Conservation (phyloP, 805 yeast species). For the Candida krabiensis region DNA sequence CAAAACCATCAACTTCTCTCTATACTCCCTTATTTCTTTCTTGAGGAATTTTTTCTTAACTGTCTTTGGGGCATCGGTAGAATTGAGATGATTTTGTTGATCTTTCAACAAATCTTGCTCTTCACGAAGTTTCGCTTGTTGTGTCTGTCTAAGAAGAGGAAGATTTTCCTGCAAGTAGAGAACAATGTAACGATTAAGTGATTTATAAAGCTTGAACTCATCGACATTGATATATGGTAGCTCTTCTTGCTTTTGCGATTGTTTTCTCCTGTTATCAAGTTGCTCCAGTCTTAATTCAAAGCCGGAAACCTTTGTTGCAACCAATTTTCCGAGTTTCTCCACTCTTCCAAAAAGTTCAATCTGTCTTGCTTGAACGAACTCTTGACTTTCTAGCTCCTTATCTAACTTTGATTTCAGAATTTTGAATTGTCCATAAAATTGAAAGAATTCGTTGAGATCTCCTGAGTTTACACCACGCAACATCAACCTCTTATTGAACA, state of each 20-base stretch:
- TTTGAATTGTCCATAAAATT: conserved; percentile 34
- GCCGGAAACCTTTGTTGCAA: conserved; percentile 30
- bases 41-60: conserved; percentile 39
- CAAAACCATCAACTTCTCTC: conserved; percentile 82
- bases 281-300: conserved; percentile 24
- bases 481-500: conserved; percentile 58
- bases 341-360: conserved; percentile 50
- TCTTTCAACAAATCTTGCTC: conserved; percentile 11
- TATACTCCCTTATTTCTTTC: conserved; percentile 52
- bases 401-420: conserved; percentile 23
- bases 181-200: conserved; percentile 58
- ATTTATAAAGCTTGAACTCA: conserved; percentile 47
- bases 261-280: background rate
- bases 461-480: conserved; percentile 37
- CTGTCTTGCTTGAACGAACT: conserved; percentile 45
- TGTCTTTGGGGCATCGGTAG: background rate
- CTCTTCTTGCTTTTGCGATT: background rate
- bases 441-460: conserved; percentile 35
- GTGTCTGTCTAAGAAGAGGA: conserved; percentile 61
- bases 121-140: conserved; percentile 31
- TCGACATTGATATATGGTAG: conserved; percentile 24
- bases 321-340: conserved; percentile 48
- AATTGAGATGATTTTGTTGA: conserved; percentile 1
- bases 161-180: conserved; percentile 67
- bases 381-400: conserved; percentile 32